These are phyloP conservation scores for Apiosordaria backusii DNA, from an alignment of 495 filamentous ascomycete species.

Conservation along the genomic window DNA sequence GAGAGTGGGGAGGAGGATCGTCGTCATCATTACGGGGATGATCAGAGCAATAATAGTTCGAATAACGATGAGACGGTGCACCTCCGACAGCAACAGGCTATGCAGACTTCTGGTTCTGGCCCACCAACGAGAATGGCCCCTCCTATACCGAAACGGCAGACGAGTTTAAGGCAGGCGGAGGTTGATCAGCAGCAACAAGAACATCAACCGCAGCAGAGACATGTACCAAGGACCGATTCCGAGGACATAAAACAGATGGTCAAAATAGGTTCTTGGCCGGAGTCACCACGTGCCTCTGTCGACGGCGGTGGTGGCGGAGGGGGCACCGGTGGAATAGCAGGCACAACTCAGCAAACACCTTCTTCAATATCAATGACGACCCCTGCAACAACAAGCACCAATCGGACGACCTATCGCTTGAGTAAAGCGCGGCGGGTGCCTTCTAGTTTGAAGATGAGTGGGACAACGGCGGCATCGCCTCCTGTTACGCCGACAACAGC, in stretches of 20 bases:
- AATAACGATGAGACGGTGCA: neutral
- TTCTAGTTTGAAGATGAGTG: neutral
- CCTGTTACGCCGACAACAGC: neutral
- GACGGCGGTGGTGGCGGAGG: neutral
- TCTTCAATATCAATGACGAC: neutral
- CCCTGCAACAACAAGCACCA: neutral
- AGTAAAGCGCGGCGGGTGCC: neutral
- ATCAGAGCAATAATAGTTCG: neutral
- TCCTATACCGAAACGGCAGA: slow-evolving; percentile 31
- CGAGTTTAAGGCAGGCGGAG: slow-evolving; percentile 23
- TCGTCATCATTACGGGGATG: neutral
- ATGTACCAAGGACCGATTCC: neutral
- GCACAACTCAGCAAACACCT: neutral
- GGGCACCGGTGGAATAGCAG: neutral
- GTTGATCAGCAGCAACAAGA: neutral
- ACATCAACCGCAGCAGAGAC: neutral
- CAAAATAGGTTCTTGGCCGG: neutral
- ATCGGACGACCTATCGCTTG: neutral
- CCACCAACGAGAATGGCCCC: slow-evolving; percentile 24
- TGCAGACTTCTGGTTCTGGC: neutral
- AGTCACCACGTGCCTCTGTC: neutral
- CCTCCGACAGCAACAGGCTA: slow-evolving; percentile 1
- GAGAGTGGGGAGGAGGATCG: neutral
- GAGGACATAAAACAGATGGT: neutral
- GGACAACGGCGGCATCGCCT: neutral